Evolutionary conservation across 129 eudicot genomes (phyloP), one percentile per base, ranked within the genome.

Genomic region (Oenanthe sinensis): DNA sequence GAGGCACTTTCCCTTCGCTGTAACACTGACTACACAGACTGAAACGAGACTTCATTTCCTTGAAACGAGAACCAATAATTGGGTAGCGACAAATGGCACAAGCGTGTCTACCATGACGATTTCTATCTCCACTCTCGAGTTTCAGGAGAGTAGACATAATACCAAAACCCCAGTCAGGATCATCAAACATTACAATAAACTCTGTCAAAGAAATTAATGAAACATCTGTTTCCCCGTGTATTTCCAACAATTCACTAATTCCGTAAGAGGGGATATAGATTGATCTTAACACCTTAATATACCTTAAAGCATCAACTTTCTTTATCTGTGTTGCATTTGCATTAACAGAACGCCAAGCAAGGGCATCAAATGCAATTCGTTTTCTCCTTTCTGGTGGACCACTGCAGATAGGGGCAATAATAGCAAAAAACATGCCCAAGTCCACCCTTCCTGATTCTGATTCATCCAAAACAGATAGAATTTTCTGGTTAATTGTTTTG

Each of bases 1-100:
- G 85, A 65, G 94, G 93, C 78, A 95, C 99, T 83, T 95, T 95
- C 50, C 99, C 96, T 85, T 95, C 99, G 75, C 96, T 86, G 71
- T 95, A 95, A 79, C 99, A 95, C 54, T 82, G 90, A 81, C 90
- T 85, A 80, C 99, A 95, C 52, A 95, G 76, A 81, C 97, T 95
- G 71, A 95, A 85, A 46, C 77, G 88, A 11, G 88, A 78, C 79
- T 90, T 95, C 90, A 85, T 87, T 85, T 95, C 99, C 86, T 86
- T 91, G 52, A 95, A 95, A 6, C 97, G 92, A 2, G 92, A 87
- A 33, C 99, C 99, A 45, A 90, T 95, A 20, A 95, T 81, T 1
- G 97, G 99, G 85, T 95, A 95, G 14, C 96, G 89, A 55, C 99
- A 95, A 52, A 89, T 90, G 16, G 89, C 71, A 62, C 99, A 95